phyloP scores from a whole-genome alignment of 768 basidiomycete genomes.

The Pleurotus citrinopileatus region DNA sequence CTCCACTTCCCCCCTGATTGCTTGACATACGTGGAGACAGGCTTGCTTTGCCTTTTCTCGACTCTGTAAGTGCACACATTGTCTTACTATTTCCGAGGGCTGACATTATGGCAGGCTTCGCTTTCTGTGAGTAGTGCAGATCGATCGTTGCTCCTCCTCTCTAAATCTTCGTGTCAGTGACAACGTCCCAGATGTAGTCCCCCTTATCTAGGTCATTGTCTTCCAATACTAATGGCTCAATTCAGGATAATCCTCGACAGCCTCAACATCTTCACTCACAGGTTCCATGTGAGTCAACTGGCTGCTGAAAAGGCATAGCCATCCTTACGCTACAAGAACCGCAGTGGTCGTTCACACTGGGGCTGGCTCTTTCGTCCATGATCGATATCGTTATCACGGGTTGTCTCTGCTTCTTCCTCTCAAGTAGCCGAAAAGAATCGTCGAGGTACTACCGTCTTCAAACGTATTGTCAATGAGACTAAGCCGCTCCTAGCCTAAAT shows the following conservation, averaged over 20 bases:
- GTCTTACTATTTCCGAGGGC: background rate
- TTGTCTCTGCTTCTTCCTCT: constrained; percentile 41
- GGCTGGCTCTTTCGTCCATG: constrained; percentile 44
- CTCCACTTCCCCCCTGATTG: background rate
- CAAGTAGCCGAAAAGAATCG: constrained; percentile 34
- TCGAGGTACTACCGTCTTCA: constrained; percentile 26
- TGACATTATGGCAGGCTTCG: constrained; percentile 11
- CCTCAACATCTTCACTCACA: constrained; percentile 15
- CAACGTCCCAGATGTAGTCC: constrained; percentile 27
- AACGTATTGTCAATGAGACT: background rate
- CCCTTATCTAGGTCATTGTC: background rate
- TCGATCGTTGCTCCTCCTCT: background rate
- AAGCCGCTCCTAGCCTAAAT: constrained; percentile 40
- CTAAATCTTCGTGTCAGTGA: constrained; percentile 16
- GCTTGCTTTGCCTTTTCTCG: constrained; percentile 30
- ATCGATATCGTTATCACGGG: constrained; percentile 49
- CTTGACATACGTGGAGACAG: constrained; percentile 1
- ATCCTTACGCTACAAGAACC: background rate
- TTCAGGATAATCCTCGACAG: constrained; percentile 35
- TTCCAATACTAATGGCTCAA: background rate
- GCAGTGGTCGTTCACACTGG: constrained; percentile 51
- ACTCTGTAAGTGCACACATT: constrained; percentile 16
- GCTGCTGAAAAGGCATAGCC: background rate
- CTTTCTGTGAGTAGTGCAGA: constrained; percentile 16
- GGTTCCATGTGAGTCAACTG: constrained; percentile 14